Evolutionary conservation across 1,284 basidiomycete species (phyloP).

Genomic region (Trichosporon sp.): DNA sequence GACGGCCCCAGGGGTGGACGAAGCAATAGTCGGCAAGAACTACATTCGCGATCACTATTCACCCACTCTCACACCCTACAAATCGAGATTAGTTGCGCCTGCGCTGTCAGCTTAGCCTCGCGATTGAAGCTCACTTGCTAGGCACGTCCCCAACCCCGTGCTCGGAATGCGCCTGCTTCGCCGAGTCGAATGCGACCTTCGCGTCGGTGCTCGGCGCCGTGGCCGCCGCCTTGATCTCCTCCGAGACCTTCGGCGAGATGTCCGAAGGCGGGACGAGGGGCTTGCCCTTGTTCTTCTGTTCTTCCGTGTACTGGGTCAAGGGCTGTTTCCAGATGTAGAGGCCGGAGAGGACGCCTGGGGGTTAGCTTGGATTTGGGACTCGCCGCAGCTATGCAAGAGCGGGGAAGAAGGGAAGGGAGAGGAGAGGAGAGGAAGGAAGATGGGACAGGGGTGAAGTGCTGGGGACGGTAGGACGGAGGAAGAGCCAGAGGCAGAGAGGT

Average conservation of each 20-base stretch:
- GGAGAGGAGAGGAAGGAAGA: neutral
- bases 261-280: neutral
- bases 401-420: no score
- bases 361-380: slow-evolving; percentile 9
- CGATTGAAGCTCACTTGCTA: neutral
- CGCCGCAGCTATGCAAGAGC: no score
- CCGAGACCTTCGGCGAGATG: neutral
- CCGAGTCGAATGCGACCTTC: no score
- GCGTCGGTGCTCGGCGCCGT: neutral
- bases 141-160: neutral
- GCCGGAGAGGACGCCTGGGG: slow-evolving; percentile 42
- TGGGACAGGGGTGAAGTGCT: neutral
- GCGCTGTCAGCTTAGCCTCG: neutral
- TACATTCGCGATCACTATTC: no score
- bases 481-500: neutral
- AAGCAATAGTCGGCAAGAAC: no score
- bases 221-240: neutral
- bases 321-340: slow-evolving; percentile 46
- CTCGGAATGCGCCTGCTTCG: no score
- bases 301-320: slow-evolving; percentile 35
- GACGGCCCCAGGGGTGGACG: no score
- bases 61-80: no score
- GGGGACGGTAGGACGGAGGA: neutral
- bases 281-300: neutral
- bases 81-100: no score